A percentile compares a stretch with the other conserved stretches of the same genome.
Conservation (phyloP, 768 basidiomycete species). For the Chlorophyllum brunneum region DNA sequence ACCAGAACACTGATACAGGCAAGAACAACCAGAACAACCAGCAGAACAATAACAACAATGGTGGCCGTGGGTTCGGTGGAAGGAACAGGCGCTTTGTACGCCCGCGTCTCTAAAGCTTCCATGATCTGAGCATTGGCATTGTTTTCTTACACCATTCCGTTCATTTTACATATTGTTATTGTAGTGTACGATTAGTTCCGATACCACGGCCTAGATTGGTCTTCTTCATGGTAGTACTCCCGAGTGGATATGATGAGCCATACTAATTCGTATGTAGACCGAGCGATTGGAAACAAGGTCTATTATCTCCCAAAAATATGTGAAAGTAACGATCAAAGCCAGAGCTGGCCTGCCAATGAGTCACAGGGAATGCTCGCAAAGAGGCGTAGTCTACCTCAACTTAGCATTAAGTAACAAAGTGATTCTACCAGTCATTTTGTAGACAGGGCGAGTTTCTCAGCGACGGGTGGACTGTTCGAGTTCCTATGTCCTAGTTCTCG, state of each 20-base stretch:
- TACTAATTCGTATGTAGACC: slow-evolving; percentile 11
- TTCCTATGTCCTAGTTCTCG: slow-evolving; percentile 12
- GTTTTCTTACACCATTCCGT: too few species aligned
- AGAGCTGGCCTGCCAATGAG: too few species aligned
- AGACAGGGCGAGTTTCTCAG: too few species aligned
- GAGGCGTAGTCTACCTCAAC: too few species aligned
- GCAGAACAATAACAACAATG: not conserved
- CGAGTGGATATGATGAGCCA: slow-evolving; percentile 7
- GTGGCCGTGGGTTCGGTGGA: not conserved
- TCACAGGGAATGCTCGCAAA: too few species aligned
- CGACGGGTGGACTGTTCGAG: too few species aligned
- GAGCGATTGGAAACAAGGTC: slow-evolving; percentile 1
- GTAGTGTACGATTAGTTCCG: not conserved
- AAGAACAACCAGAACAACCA: not conserved
- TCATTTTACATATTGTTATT: slow-evolving; percentile 1
- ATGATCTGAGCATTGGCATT: not conserved
- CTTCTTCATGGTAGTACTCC: slow-evolving; percentile 3
- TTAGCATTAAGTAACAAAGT: too few species aligned
- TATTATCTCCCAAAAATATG: not conserved
- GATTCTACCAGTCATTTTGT: too few species aligned
- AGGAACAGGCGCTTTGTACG: slow-evolving; percentile 10
- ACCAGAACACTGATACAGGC: not conserved
- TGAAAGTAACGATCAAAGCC: too few species aligned
- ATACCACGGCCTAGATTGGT: not conserved
- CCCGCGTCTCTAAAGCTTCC: slow-evolving; percentile 2